Percentiles rank a stretch among this genome's conserved stretches.
phyloP scores from a whole-genome alignment of 495 filamentous ascomycete species.

The Penicillium fimorum region DNA sequence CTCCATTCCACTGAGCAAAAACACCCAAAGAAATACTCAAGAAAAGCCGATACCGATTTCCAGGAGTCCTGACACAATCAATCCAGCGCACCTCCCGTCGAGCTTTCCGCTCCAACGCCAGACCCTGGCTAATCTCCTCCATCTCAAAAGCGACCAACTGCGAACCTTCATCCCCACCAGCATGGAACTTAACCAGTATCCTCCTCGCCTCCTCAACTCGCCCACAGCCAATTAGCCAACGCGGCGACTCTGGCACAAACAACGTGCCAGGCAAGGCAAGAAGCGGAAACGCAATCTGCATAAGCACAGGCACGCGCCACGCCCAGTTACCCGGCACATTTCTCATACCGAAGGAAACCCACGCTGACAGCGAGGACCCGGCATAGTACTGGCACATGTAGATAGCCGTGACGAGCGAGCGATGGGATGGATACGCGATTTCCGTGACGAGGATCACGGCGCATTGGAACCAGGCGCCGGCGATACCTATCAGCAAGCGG shows the following conservation, averaged over 20 bases:
- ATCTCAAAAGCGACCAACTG: slow-evolving; percentile 8
- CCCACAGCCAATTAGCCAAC: slow-evolving; percentile 41
- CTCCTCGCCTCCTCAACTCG: slow-evolving; percentile 46
- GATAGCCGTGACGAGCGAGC: slow-evolving; percentile 56
- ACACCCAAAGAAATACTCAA: slow-evolving; percentile 14
- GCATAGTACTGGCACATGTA: slow-evolving; percentile 48
- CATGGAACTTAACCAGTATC: slow-evolving; percentile 50
- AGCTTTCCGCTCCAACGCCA: neutral
- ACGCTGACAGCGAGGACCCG: slow-evolving; percentile 47
- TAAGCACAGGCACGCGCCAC: slow-evolving; percentile 44
- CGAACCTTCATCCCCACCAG: slow-evolving; percentile 37
- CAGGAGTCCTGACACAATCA: slow-evolving; percentile 5
- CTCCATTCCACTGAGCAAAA: slow-evolving; percentile 16
- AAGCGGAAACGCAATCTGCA: slow-evolving; percentile 58
- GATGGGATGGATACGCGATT: slow-evolving; percentile 59
- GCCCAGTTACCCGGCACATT: slow-evolving; percentile 36
- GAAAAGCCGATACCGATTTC: slow-evolving; percentile 15
- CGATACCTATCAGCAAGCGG: slow-evolving; percentile 4
- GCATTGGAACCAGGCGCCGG: slow-evolving; percentile 48
- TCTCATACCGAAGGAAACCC: slow-evolving; percentile 21
- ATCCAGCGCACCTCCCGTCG: slow-evolving; percentile 1
- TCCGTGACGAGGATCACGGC: slow-evolving; percentile 56
- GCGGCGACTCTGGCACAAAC: slow-evolving; percentile 29
- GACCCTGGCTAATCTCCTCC: slow-evolving; percentile 1
- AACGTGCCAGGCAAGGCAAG: slow-evolving; percentile 35